Evolutionary conservation across 768 basidiomycete genomes (phyloP).

Genomic region (Phylloporus sp.): DNA sequence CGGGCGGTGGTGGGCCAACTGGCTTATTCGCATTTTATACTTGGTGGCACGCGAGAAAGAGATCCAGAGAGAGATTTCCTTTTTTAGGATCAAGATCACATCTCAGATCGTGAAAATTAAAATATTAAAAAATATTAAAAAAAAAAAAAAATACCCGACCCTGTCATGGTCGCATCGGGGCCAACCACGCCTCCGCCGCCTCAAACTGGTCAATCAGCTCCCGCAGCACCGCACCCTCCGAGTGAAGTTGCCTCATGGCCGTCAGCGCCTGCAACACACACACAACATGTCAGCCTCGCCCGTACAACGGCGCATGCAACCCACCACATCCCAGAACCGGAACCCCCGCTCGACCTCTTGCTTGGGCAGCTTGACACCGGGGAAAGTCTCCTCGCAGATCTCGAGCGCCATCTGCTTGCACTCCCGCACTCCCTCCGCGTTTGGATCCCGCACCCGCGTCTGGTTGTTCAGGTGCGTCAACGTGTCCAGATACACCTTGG

Average conservation of each 20-base stretch:
- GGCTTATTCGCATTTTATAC: constrained; percentile 22
- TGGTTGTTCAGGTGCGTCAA: constrained; percentile 84
- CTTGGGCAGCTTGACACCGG: constrained; percentile 83
- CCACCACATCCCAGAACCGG: constrained; percentile 96
- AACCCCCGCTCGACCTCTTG: constrained; percentile 93
- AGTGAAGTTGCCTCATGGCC: constrained; percentile 86
- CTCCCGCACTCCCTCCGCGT: constrained; percentile 74
- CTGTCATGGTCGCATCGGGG: constrained; percentile 77
- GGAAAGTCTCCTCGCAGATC: constrained; percentile 92
- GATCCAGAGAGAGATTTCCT: constrained; percentile 6
- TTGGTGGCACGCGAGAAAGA: constrained; percentile 5
- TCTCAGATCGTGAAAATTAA: constrained; percentile 20
- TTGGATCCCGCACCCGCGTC: constrained; percentile 69
- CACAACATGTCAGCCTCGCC: constrained; percentile 28
- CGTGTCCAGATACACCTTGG: constrained; percentile 94
- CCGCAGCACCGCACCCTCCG: constrained; percentile 73
- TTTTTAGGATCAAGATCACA: constrained; percentile 7
- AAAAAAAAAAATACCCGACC: constrained; percentile 5
- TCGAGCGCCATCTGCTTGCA: constrained; percentile 86
- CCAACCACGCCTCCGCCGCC: constrained; percentile 90
- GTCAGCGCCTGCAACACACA: constrained; percentile 72
- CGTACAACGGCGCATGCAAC: constrained; percentile 33
- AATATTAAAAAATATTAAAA: background rate
- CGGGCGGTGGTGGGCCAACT: constrained; percentile 18
- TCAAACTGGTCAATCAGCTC: constrained; percentile 96